These are phyloP conservation scores for Phytophthora gonapodyides DNA, from an alignment of 352 stramenopile species.

Conservation along the genomic window DNA sequence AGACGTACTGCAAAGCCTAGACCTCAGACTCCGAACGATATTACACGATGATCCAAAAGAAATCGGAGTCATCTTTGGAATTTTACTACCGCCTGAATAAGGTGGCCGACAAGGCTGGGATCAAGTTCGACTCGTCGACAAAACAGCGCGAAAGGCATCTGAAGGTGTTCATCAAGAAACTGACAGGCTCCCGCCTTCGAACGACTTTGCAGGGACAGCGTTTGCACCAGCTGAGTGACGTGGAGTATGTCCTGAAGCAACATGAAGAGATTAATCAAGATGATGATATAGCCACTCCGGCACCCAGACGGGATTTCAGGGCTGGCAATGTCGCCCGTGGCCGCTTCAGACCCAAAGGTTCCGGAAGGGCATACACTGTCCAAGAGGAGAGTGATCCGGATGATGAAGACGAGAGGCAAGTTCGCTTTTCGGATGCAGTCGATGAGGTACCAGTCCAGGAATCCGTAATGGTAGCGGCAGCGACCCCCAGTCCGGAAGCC, in stretches of 20 bases:
- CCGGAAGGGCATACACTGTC: not conserved
- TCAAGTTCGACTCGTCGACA: no score
- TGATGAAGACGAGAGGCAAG: no score
- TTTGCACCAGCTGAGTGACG: no score
- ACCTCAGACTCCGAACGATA: not conserved
- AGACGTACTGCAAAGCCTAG: constrained; percentile 1
- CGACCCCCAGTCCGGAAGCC: not conserved
- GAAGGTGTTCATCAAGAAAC: not conserved
- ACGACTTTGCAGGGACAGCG: no score
- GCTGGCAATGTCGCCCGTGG: not conserved
- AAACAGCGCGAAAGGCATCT: not conserved
- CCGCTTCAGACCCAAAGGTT: not conserved
- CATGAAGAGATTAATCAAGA: not conserved
- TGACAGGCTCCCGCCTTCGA: not conserved
- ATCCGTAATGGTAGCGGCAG: not conserved
- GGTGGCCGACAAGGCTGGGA: not conserved
- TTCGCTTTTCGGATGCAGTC: no score
- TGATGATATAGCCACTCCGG: not conserved
- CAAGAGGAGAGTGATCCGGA: not conserved
- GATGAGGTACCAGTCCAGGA: no score
- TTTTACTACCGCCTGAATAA: constrained; percentile 1
- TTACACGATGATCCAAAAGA: not conserved
- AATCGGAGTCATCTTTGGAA: not conserved
- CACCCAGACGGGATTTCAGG: not conserved
- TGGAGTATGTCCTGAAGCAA: not conserved